Conservation (phyloP, 176 grass and related monocot species). For the Avena sativa region DNA sequence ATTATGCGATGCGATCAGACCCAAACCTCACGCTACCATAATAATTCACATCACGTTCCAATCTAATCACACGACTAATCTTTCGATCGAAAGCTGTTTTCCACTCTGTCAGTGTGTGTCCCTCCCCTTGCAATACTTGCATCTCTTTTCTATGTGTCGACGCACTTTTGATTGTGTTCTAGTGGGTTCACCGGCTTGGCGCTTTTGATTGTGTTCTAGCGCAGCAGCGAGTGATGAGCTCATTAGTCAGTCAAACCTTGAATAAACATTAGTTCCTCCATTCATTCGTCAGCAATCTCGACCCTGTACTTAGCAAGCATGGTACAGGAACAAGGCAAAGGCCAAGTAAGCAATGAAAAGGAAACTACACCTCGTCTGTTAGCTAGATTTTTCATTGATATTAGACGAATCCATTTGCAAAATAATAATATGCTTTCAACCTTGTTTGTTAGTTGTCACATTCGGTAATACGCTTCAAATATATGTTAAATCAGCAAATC, state of each 20-base stretch:
- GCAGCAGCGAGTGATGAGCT: not conserved
- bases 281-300: slow-evolving; percentile 15
- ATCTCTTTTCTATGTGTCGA: not conserved
- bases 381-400: not conserved
- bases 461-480: not conserved
- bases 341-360: not conserved
- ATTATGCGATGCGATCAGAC: slow-evolving; percentile 33
- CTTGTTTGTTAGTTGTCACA: not conserved
- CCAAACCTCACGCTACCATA: slow-evolving; percentile 26
- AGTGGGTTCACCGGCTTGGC: not conserved
- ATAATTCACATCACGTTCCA: slow-evolving; percentile 26
- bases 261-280: not conserved
- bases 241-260: not conserved
- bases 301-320: not conserved
- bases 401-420: not conserved
- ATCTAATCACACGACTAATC: slow-evolving; percentile 30
- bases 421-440: not conserved
- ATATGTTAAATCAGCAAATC: slow-evolving; percentile 16
- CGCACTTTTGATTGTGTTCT: not conserved
- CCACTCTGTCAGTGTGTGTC: not conserved
- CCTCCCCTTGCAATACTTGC: not conserved
- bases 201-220: slow-evolving; percentile 34
- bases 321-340: not conserved
- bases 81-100: not conserved
- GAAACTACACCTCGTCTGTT: not conserved